Evolutionary conservation across 2,329 filamentous ascomycete genomes (phyloP).

Genomic region (Colletotrichum tropicicola): DNA sequence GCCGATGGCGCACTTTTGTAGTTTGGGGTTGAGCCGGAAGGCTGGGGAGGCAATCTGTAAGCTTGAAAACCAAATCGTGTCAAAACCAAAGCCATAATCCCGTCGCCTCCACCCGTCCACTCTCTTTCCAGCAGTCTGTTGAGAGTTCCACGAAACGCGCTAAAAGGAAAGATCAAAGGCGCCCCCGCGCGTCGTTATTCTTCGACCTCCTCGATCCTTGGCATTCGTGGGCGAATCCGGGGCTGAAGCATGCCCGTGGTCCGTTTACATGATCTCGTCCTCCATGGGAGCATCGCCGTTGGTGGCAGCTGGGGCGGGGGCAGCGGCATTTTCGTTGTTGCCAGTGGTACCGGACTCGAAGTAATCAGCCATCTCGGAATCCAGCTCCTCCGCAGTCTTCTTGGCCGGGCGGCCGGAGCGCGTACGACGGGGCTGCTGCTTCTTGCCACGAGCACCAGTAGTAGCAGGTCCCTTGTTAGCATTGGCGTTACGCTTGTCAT

Average conservation of each 20-base stretch:
- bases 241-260: neutral
- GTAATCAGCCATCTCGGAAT: conserved; percentile 98
- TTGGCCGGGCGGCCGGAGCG: conserved; percentile 74
- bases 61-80: conserved; percentile 24
- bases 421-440: conserved; percentile 54
- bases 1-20: conserved; percentile 4
- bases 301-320: conserved; percentile 53
- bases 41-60: conserved; percentile 22
- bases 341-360: conserved; percentile 65
- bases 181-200: neutral
- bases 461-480: conserved; percentile 50
- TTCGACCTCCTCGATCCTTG: neutral
- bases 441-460: conserved; percentile 60
- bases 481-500: conserved; percentile 69
- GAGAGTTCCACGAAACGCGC: conserved; percentile 13
- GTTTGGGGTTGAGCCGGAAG: conserved; percentile 14
- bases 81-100: conserved; percentile 25
- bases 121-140: conserved; percentile 25
- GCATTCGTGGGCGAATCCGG: neutral
- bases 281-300: conserved; percentile 71
- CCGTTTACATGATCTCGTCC: conserved; percentile 66
- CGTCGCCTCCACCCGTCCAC: conserved; percentile 8
- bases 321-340: conserved; percentile 54
- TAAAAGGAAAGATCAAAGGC: conserved; percentile 18
- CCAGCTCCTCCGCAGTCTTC: conserved; percentile 95